Conservation (phyloP, 73 alveolate species). For the Stentor coeruleus region DNA sequence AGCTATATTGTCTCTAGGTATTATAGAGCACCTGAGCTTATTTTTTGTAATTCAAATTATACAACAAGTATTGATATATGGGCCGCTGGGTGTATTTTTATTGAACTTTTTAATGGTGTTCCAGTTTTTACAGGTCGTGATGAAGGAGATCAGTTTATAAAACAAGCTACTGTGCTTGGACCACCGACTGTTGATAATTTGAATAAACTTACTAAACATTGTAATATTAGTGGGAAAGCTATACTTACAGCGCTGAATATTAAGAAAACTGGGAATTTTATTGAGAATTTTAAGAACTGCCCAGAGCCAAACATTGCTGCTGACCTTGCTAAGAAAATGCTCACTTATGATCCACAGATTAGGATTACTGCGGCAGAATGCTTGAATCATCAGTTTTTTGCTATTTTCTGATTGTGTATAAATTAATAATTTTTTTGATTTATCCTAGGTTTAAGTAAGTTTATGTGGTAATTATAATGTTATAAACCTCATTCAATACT, state of each 20-base stretch:
- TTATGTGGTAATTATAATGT: no score
- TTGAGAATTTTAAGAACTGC: not conserved
- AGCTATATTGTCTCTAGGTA: slow-evolving; percentile 78
- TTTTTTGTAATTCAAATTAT: slow-evolving; percentile 57
- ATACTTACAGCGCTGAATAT: not conserved
- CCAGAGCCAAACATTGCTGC: slow-evolving; percentile 28
- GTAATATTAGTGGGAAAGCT: not conserved
- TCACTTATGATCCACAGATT: slow-evolving; percentile 27
- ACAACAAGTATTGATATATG: slow-evolving; percentile 76
- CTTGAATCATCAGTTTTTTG: slow-evolving; percentile 32
- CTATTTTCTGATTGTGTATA: not conserved
- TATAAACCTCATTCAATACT: no score
- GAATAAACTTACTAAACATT: slow-evolving; percentile 25
- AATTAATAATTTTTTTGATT: no score
- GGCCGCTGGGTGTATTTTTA: slow-evolving; percentile 87
- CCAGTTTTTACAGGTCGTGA: slow-evolving; percentile 80
- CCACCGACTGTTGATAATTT: slow-evolving; percentile 25
- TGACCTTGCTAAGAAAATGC: slow-evolving; percentile 33
- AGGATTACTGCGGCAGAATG: slow-evolving; percentile 32
- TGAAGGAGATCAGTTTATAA: slow-evolving; percentile 63
- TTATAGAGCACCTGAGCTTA: slow-evolving; percentile 84
- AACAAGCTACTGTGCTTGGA: slow-evolving; percentile 31
- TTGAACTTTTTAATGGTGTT: slow-evolving; percentile 62
- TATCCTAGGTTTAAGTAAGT: no score
- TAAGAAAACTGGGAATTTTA: not conserved